Evolutionary conservation across 495 filamentous ascomycete species (phyloP), one percentile per base, ranked within the genome.

Genomic region (Tuber borchii): DNA sequence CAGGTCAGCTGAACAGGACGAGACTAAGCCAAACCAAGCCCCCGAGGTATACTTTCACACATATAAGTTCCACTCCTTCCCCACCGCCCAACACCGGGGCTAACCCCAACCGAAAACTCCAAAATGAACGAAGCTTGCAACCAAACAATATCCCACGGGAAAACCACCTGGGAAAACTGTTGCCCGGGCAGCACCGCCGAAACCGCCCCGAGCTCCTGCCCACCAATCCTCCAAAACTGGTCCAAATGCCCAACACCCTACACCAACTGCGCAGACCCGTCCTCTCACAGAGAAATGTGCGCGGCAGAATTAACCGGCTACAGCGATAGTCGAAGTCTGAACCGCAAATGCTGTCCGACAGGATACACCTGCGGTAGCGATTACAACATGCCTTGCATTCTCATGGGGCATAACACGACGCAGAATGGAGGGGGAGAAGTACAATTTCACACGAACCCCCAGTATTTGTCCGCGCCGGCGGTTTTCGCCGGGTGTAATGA

Each of bases 401-500:
- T 80, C 39, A 42, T 72, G 31, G 72, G 69, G n/a, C 72, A 70
- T 9, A 78, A 79, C 39, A 19, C n/a, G 14, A 79, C 48, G 61
- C 76, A 72, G 1, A 39, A 37, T 37, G 34, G 34, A 37, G 34
- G 34, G 9, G 78, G 22, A 56, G 48, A n/a, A 9, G 5, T 20
- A 48, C 17, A 72, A 48, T 73, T 79, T 4, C 40, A 73, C 37
- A 80, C 74, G 31, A 80, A 80, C 26, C 44, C 78, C 9, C 77
- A 79, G 7, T 71, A 80, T 44, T 69, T 79, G 48, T 39, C 31
- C 10, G 17, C 19, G 19, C 45, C 71, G 12, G 78, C 43, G n/a
- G n/a, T 80, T 37, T 80, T 80, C 48, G 65, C 77, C 42, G 78
- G 78, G 14, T 80, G 78, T 16, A 70, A 80, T 37, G 77, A 79